These are phyloP conservation scores for carrot (Daucus carota) DNA, from an alignment of 129 eudicot genomes.

Conservation along the genomic window DH1_v3.0 NC_030382.2:54925001-54925500, in stretches of 20 bases:
- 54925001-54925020: neutral
- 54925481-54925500: neutral
- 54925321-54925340: neutral
- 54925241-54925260: neutral
- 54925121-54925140: neutral
- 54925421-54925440: neutral
- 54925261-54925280: constrained; percentile 2
- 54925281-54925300: neutral
- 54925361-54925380: neutral
- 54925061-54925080: neutral
- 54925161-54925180: too few relatives aligned
- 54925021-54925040: neutral
- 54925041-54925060: neutral
- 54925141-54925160: neutral
- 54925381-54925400: neutral
- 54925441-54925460: neutral
- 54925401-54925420: neutral
- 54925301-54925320: neutral
- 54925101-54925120: neutral
- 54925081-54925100: neutral
- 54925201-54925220: too few relatives aligned
- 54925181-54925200: neutral
- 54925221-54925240: too few relatives aligned
- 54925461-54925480: neutral
- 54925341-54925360: neutral